A percentile compares a stretch with the other conserved stretches of the same genome.
Conservation (phyloP, 2,329 filamentous ascomycete genomes). For the Fusarium avenaceum region DNA sequence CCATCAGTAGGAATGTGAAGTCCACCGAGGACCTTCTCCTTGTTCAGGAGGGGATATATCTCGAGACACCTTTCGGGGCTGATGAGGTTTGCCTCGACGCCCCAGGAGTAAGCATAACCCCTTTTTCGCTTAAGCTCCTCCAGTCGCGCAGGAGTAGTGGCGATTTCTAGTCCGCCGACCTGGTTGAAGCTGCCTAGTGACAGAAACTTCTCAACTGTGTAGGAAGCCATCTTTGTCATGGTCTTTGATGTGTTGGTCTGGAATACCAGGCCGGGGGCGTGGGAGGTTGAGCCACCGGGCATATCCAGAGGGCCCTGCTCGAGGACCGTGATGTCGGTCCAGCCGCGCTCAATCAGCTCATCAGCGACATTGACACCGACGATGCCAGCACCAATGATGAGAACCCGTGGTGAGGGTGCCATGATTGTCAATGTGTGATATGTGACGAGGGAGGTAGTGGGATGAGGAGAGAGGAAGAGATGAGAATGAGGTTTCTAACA, state of each 20-base stretch:
- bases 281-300: conserved; percentile 75
- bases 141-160: conserved; percentile 69
- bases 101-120: conserved; percentile 72
- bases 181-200: conserved; percentile 73
- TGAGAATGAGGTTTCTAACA: conserved; percentile 16
- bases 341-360: conserved; percentile 72
- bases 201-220: conserved; percentile 72
- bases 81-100: conserved; percentile 67
- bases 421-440: conserved; percentile 22
- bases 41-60: conserved; percentile 68
- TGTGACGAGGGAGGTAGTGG: conserved; percentile 5
- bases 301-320: conserved; percentile 73
- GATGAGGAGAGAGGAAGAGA: not conserved
- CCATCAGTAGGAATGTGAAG: conserved; percentile 73
- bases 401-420: conserved; percentile 58
- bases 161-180: conserved; percentile 72
- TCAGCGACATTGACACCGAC: conserved; percentile 75
- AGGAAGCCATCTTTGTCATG: conserved; percentile 70
- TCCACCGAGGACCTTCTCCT: conserved; percentile 67
- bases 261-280: conserved; percentile 74
- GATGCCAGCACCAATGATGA: conserved; percentile 74
- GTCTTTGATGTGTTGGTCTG: conserved; percentile 71
- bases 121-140: conserved; percentile 74
- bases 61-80: conserved; percentile 65
- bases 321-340: conserved; percentile 73